Conservation (phyloP, 371 early-diverging fungal species). For the Capillidium rhysosporum region DNA sequence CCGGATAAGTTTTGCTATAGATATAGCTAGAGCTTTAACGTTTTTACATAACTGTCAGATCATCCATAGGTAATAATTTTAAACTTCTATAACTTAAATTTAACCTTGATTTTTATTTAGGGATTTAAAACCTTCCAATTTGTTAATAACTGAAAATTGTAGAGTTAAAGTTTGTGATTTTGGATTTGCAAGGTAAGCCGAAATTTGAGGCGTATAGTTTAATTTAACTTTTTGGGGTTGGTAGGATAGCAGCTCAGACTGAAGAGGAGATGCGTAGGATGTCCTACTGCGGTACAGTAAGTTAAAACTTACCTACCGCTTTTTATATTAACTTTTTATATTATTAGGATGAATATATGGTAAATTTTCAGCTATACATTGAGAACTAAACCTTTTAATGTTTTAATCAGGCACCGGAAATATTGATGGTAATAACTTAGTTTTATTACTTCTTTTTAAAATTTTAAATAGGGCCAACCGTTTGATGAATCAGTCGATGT, state of each 20-base stretch:
- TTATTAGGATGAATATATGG: slow-evolving; percentile 5
- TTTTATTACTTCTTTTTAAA: neutral
- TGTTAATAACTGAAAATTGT: slow-evolving; percentile 4
- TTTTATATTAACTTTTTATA: neutral
- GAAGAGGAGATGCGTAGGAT: slow-evolving; percentile 23
- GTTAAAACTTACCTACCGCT: neutral
- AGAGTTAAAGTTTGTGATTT: slow-evolving; percentile 29
- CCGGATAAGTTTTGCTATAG: slow-evolving; percentile 28
- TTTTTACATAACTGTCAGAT: slow-evolving; percentile 30
- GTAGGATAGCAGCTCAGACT: slow-evolving; percentile 16
- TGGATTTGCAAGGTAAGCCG: slow-evolving; percentile 18
- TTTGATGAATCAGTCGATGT: slow-evolving; percentile 28
- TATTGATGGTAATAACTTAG: slow-evolving; percentile 13
- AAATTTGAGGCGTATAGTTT: no score
- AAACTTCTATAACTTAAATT: neutral
- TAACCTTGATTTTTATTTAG: neutral
- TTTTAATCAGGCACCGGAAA: slow-evolving; percentile 33
- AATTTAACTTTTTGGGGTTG: neutral
- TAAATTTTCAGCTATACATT: neutral
- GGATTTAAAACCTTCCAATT: slow-evolving; percentile 1
- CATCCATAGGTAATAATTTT: slow-evolving; percentile 21
- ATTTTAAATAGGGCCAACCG: slow-evolving; percentile 14
- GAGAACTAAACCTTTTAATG: neutral
- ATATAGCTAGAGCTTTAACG: slow-evolving; percentile 27
- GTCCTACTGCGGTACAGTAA: slow-evolving; percentile 33